A percentile compares a stretch with the other conserved stretches of the same genome.
These are phyloP conservation scores for Claviceps capensis DNA, from an alignment of 2,329 filamentous ascomycete genomes.

Conservation along the genomic window DNA sequence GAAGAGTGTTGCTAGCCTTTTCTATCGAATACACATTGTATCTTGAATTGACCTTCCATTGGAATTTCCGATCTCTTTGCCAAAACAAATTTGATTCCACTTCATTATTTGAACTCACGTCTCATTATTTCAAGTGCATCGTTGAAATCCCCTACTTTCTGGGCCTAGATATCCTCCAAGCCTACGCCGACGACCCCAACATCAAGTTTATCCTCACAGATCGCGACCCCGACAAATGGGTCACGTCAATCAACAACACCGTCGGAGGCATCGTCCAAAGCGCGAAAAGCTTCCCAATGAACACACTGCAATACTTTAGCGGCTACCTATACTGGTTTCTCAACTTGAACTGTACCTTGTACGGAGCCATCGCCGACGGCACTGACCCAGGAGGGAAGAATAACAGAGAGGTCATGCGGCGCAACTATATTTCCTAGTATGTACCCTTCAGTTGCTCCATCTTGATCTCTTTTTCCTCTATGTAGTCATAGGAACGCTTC, in stretches of 20 bases:
- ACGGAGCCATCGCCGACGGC: neutral
- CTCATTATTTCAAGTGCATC: slow-evolving; percentile 3
- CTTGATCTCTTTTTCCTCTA: no score
- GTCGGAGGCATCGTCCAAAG: slow-evolving; percentile 4
- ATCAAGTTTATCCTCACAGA: slow-evolving; percentile 24
- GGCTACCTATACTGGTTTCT: slow-evolving; percentile 2
- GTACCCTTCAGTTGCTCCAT: neutral
- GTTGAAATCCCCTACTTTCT: slow-evolving; percentile 13
- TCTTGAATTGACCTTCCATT: no score
- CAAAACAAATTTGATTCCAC: no score
- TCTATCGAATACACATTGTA: neutral
- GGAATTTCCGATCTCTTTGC: no score
- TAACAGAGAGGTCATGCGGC: neutral
- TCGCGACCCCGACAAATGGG: slow-evolving; percentile 21
- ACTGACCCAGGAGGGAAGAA: neutral
- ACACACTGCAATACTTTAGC: slow-evolving; percentile 14
- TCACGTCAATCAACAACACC: slow-evolving; percentile 13
- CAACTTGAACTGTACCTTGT: slow-evolving; percentile 1
- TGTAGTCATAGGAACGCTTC: no score
- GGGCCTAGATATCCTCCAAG: slow-evolving; percentile 12
- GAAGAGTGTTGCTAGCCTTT: neutral
- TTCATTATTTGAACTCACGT: no score
- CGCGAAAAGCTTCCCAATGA: slow-evolving; percentile 12
- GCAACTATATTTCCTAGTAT: slow-evolving; percentile 2
- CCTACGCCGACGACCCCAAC: slow-evolving; percentile 19